phyloP scores from a whole-genome alignment of 2,329 filamentous ascomycete genomes.

The Colletotrichum aenigma region DNA sequence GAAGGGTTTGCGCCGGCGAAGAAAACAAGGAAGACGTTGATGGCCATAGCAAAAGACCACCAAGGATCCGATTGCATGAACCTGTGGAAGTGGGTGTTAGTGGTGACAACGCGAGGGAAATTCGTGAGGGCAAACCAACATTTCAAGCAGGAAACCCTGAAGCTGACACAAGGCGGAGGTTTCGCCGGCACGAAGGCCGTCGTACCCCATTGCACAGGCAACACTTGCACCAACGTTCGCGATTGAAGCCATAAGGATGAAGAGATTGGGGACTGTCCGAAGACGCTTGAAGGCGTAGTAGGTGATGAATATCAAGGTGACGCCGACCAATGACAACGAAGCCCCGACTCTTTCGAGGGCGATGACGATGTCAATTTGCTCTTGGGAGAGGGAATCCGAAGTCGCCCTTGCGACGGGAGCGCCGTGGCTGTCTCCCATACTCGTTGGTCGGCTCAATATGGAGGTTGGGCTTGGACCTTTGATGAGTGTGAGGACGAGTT shows the following conservation, averaged over 20 bases:
- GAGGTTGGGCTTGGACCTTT: background rate
- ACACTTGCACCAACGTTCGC: conserved; percentile 63
- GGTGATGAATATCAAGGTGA: conserved; percentile 56
- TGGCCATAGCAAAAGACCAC: conserved; percentile 83
- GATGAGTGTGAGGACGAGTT: background rate
- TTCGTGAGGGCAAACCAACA: conserved; percentile 53
- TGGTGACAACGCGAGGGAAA: background rate
- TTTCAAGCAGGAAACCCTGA: conserved; percentile 68
- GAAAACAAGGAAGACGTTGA: conserved; percentile 78
- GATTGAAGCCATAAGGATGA: conserved; percentile 65
- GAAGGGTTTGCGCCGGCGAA: conserved; percentile 65
- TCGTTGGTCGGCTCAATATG: background rate
- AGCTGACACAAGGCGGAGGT: conserved; percentile 64
- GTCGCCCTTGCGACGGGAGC: background rate
- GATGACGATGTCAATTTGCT: conserved; percentile 23
- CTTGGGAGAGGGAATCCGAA: conserved; percentile 28
- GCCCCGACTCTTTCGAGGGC: conserved; percentile 43
- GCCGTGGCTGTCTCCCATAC: background rate
- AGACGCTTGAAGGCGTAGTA: conserved; percentile 55
- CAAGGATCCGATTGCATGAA: conserved; percentile 79
- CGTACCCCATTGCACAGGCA: conserved; percentile 74
- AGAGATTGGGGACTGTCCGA: conserved; percentile 64
- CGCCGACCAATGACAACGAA: conserved; percentile 54
- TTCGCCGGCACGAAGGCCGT: conserved; percentile 61
- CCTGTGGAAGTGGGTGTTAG: conserved; percentile 45